These are phyloP conservation scores for Fusarium staphyleae DNA, from an alignment of 2,329 filamentous ascomycete species.

Conservation along the genomic window DNA sequence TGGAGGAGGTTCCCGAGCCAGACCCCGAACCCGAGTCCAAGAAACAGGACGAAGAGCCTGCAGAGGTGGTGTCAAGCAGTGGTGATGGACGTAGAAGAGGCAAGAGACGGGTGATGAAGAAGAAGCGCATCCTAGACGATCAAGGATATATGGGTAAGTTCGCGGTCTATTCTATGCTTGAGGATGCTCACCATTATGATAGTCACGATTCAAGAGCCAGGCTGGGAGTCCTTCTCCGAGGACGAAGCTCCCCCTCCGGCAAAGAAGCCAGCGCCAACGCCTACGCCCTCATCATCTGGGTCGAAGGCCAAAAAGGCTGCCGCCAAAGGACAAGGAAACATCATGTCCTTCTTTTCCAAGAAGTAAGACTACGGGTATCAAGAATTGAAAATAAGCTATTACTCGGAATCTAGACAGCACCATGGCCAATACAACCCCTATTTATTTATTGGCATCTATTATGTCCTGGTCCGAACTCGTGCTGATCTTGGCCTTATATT, in stretches of 20 bases:
- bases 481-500: slow-evolving; percentile 35
- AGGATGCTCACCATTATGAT: slow-evolving; percentile 24
- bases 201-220: slow-evolving; percentile 86
- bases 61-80: slow-evolving; percentile 61
- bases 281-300: slow-evolving; percentile 54
- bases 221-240: slow-evolving; percentile 94
- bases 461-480: slow-evolving; percentile 24
- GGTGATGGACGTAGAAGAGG: slow-evolving; percentile 74
- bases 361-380: slow-evolving; percentile 56
- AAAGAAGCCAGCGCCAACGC: slow-evolving; percentile 61
- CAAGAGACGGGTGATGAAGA: slow-evolving; percentile 82
- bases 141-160: slow-evolving; percentile 85
- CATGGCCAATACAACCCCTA: slow-evolving; percentile 3
- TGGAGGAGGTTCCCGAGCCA: slow-evolving; percentile 50
- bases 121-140: slow-evolving; percentile 85
- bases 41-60: slow-evolving; percentile 54
- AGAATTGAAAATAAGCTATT: no score
- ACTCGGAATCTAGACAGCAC: not conserved
- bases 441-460: slow-evolving; percentile 40
- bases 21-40: slow-evolving; percentile 48
- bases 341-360: slow-evolving; percentile 92
- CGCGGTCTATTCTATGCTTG: not conserved
- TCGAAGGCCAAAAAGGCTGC: slow-evolving; percentile 62
- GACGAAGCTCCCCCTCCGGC: slow-evolving; percentile 69
- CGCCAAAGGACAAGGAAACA: slow-evolving; percentile 76